Evolutionary conservation across 1,139 yeast species (phyloP).

Genomic region (Taphrina pruni): DNA sequence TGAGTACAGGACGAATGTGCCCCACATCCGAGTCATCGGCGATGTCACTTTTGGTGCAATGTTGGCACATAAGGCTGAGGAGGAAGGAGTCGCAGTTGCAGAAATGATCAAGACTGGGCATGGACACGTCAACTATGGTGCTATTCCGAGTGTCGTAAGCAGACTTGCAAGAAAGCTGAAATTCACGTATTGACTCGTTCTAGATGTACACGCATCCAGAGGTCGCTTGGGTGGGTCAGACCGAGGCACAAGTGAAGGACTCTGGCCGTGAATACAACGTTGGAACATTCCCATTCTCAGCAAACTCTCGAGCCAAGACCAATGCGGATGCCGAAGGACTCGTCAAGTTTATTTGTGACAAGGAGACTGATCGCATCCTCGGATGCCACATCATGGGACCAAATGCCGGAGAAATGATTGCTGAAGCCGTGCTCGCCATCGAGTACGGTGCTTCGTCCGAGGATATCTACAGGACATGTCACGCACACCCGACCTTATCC

Average conservation of each 20-base stretch:
- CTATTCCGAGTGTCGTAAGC: constrained; percentile 81
- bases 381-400: constrained; percentile 98
- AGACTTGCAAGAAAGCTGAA: background rate
- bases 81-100: constrained; percentile 98
- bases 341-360: constrained; percentile 93
- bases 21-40: constrained; percentile 96
- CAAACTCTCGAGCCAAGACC: constrained; percentile 99
- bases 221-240: constrained; percentile 98
- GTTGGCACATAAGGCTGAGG: constrained; percentile 99
- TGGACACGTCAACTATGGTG: constrained; percentile 98
- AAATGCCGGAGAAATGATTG: constrained; percentile 99
- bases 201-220: constrained; percentile 96
- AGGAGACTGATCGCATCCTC: constrained; percentile 93
- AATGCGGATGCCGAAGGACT: constrained; percentile 96
- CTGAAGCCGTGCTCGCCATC: constrained; percentile 95
- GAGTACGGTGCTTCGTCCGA: constrained; percentile 99
- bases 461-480: constrained; percentile 96
- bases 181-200: background rate
- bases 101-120: constrained; percentile 91
- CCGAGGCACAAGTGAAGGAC: constrained; percentile 92
- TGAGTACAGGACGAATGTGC: constrained; percentile 87
- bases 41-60: constrained; percentile 98
- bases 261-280: constrained; percentile 89
- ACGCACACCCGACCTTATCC: constrained; percentile 97
- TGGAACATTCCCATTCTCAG: constrained; percentile 98